A percentile compares a stretch with the other conserved stretches of the same genome.
Conservation (phyloP, 805 yeast genomes). For the Metschnikowia colocasiae region DNA sequence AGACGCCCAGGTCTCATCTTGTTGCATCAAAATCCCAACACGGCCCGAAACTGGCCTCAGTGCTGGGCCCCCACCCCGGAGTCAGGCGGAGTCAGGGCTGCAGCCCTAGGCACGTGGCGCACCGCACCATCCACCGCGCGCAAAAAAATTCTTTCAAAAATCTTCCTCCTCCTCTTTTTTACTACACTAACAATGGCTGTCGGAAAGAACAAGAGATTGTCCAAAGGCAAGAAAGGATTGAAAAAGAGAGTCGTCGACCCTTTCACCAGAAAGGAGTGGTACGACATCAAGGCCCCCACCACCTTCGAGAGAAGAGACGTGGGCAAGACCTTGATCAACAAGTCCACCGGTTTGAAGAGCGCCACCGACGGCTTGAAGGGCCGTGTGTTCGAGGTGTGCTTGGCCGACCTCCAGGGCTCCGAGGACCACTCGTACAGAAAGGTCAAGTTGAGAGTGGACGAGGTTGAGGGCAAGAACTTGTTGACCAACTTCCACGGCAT, state of each 20-base stretch:
- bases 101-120: slow-evolving; percentile 4
- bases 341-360: slow-evolving; percentile 95
- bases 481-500: slow-evolving; percentile 99
- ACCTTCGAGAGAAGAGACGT: slow-evolving; percentile 98
- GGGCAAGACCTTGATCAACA: slow-evolving; percentile 98
- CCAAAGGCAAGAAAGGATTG: slow-evolving; percentile 91
- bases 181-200: slow-evolving; percentile 53
- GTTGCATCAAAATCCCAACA: too few species aligned
- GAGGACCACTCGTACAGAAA: slow-evolving; percentile 99
- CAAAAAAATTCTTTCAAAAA: slow-evolving; percentile 2
- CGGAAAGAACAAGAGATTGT: slow-evolving; percentile 87
- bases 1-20: too few species aligned
- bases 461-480: slow-evolving; percentile 97
- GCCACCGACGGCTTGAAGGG: slow-evolving; percentile 98
- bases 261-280: slow-evolving; percentile 99
- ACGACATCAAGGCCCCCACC: slow-evolving; percentile 97
- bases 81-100: not conserved
- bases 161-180: slow-evolving; percentile 3
- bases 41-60: too few species aligned
- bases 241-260: slow-evolving; percentile 99
- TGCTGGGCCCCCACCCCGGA: too few species aligned
- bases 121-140: not conserved
- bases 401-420: slow-evolving; percentile 97
- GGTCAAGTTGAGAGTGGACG: slow-evolving; percentile 96
- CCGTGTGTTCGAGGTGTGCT: slow-evolving; percentile 91